Conservation (phyloP, 805 yeast species). For the Ogataea methanolica region DNA sequence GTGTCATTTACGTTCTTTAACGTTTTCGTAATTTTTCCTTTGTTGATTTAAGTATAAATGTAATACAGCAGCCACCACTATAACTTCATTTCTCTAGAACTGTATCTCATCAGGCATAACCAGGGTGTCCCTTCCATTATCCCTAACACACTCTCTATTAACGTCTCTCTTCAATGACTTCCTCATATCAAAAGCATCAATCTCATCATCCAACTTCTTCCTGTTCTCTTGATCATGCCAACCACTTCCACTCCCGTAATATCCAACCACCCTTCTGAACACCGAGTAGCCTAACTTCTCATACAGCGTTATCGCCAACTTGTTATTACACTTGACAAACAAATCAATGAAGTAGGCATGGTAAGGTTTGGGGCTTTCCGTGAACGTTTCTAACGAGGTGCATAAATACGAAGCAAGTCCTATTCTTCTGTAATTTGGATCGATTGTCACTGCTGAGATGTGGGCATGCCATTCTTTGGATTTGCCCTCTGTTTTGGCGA, state of each 20-base stretch:
- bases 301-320: slow-evolving; percentile 74
- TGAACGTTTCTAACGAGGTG: slow-evolving; percentile 62
- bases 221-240: slow-evolving; percentile 19
- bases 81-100: slow-evolving; percentile 33
- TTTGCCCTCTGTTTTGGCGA: slow-evolving; percentile 94
- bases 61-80: neutral
- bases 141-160: slow-evolving; percentile 47
- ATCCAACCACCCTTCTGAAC: slow-evolving; percentile 82
- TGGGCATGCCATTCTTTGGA: slow-evolving; percentile 92
- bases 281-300: slow-evolving; percentile 83
- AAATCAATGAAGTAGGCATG: slow-evolving; percentile 83
- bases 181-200: slow-evolving; percentile 89
- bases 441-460: slow-evolving; percentile 91
- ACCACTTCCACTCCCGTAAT: slow-evolving; percentile 59
- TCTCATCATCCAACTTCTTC: slow-evolving; percentile 51
- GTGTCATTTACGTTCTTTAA: too few relatives aligned
- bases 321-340: slow-evolving; percentile 84
- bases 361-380: slow-evolving; percentile 63
- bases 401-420: slow-evolving; percentile 84
- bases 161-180: slow-evolving; percentile 56
- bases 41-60: neutral
- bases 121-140: slow-evolving; percentile 54
- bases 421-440: slow-evolving; percentile 74
- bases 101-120: slow-evolving; percentile 65
- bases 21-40: neutral